Conservation (phyloP, 2,329 filamentous ascomycete genomes). For the Knoxdaviesia proteae region DNA sequence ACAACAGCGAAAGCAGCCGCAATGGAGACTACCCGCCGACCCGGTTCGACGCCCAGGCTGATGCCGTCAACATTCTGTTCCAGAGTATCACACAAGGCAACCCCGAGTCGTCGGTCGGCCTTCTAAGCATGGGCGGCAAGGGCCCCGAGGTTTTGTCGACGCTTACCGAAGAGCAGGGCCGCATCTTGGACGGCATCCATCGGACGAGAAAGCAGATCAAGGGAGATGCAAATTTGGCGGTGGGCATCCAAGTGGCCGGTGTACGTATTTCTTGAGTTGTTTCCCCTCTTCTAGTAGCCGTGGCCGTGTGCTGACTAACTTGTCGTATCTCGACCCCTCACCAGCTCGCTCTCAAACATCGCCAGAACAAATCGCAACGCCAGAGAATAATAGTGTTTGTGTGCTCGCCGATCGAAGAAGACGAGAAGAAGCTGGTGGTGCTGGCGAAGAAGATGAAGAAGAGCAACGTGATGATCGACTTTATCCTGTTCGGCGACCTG, state of each 20-base stretch:
- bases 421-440: constrained; percentile 70
- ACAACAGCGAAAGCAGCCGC: constrained; percentile 96
- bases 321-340: neutral
- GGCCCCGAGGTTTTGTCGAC: constrained; percentile 96
- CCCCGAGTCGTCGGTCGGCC: constrained; percentile 85
- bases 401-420: constrained; percentile 78
- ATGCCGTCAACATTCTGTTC: constrained; percentile 89
- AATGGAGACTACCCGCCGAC: constrained; percentile 89
- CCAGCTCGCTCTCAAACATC: constrained; percentile 88
- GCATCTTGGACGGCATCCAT: constrained; percentile 81
- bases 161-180: constrained; percentile 86
- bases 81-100: constrained; percentile 88
- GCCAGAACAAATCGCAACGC: constrained; percentile 90
- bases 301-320: constrained; percentile 7
- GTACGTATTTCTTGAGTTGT: constrained; percentile 30
- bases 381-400: constrained; percentile 95
- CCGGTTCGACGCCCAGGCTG: constrained; percentile 87
- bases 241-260: constrained; percentile 83
- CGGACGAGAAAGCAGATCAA: constrained; percentile 80
- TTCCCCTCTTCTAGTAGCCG: neutral
- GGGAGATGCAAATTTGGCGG: constrained; percentile 71
- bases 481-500: constrained; percentile 84
- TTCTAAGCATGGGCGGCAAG: constrained; percentile 98
- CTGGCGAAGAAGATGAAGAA: constrained; percentile 99
- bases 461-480: constrained; percentile 80